A percentile compares a stretch with the other conserved stretches of the same genome.
Conservation (phyloP, 2,329 filamentous ascomycete species). For the Coniochaeta hoffmannii region DNA sequence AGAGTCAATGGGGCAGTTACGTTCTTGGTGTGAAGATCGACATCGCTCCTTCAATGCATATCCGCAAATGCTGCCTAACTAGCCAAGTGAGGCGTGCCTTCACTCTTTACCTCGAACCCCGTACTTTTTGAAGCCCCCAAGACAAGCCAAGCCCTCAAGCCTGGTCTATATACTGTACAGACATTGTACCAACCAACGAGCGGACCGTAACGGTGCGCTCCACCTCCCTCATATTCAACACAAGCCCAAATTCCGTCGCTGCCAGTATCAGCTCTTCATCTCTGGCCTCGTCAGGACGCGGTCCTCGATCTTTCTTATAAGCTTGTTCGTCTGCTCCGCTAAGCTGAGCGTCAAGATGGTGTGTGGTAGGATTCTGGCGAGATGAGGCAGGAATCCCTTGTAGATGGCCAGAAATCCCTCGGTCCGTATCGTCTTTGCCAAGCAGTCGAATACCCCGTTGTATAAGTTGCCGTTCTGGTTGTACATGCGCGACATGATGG, state of each 20-base stretch:
- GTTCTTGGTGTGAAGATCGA: not conserved
- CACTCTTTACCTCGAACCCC: not conserved
- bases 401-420: slow-evolving; percentile 92
- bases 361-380: slow-evolving; percentile 89
- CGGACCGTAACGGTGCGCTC: not conserved
- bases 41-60: not conserved
- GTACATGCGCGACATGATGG: slow-evolving; percentile 97
- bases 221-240: not conserved
- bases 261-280: not conserved
- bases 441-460: slow-evolving; percentile 82
- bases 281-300: slow-evolving; percentile 31
- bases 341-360: slow-evolving; percentile 89
- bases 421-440: slow-evolving; percentile 82
- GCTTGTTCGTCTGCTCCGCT: slow-evolving; percentile 94
- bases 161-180: not conserved
- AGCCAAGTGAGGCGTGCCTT: not conserved
- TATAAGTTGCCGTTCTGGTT: slow-evolving; percentile 99
- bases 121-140: not conserved
- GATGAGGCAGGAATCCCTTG: slow-evolving; percentile 93
- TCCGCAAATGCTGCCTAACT: not conserved
- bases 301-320: slow-evolving; percentile 71
- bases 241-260: not conserved
- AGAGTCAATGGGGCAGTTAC: not conserved
- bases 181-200: not conserved
- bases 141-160: no score